phyloP scores from a whole-genome alignment of 305 asterid genomes.

The Fraxinus platypoda region DNA sequence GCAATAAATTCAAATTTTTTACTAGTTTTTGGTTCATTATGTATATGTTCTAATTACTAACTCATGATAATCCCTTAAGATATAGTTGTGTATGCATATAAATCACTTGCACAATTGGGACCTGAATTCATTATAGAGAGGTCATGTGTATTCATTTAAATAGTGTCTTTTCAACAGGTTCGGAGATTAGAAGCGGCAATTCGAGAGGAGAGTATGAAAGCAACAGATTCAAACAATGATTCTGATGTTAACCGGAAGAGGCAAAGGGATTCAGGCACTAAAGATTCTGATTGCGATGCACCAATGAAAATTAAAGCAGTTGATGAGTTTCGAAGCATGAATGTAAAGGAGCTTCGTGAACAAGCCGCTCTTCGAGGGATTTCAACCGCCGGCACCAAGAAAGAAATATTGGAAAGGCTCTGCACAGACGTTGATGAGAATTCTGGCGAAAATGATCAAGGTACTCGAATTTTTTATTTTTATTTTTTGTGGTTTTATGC shows the following conservation, averaged over 20 bases:
- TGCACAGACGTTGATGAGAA: slow-evolving; percentile 32
- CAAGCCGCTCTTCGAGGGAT: slow-evolving; percentile 50
- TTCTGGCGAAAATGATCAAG: slow-evolving; percentile 25
- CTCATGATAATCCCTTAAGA: background rate
- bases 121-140: background rate
- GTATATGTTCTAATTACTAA: too few species aligned
- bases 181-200: slow-evolving; percentile 63
- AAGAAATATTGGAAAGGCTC: slow-evolving; percentile 66
- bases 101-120: background rate
- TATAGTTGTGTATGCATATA: background rate
- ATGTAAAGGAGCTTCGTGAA: slow-evolving; percentile 59
- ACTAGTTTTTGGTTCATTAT: background rate
- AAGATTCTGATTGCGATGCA: slow-evolving; percentile 33
- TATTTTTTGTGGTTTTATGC: too few species aligned
- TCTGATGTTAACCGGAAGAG: slow-evolving; percentile 39
- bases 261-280: slow-evolving; percentile 37
- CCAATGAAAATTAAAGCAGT: slow-evolving; percentile 44
- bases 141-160: background rate
- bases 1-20: background rate
- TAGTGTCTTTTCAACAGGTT: slow-evolving; percentile 39
- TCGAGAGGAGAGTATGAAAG: slow-evolving; percentile 36
- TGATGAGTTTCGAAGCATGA: slow-evolving; percentile 50
- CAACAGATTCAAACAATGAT: slow-evolving; percentile 24
- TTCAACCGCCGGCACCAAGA: slow-evolving; percentile 53
- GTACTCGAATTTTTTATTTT: background rate